Evolutionary conservation across 75 land plant genomes (phyloP), one percentile per base, ranked within the genome.

Genomic region (Pinus albicaulis): DNA sequence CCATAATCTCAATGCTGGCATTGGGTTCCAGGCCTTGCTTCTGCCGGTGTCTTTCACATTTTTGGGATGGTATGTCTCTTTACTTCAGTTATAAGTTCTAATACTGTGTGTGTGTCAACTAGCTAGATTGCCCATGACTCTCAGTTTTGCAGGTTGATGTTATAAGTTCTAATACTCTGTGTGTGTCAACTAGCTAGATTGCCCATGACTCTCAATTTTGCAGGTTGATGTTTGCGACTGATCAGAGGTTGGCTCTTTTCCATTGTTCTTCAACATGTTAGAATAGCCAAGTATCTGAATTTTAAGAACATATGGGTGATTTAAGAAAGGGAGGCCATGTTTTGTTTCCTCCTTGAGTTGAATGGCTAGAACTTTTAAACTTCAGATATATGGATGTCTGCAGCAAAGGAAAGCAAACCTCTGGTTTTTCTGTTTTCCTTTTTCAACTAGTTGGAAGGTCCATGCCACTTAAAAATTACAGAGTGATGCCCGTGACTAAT

Each of bases 21-120:
- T 96, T 68, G 99, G 99, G 1, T 92, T 88, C 53, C 99, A 96
- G 81, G 94, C 94, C 41, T 84, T 96, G 56, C 48, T 94, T 52
- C 77, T 96, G 60, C 99, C 99, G 12, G 82, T 96, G 44, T 94
- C 99, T 19, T 92, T 93, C 80, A 74, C 86, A 60, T 92, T 79
- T 77, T 94, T 96, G 23, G 99, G 99, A 65, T 96, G 99, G 99
- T 96, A 92, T 60, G 76, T 52, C 7, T 17, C 5, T 15, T 38
- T 28, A 19, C 14, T 59, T 24, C 11, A 16, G 7, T 59, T 19
- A 20, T 55, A 56, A 10, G 53, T 44, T 44, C 48, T 44, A 44
- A 44, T 44, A 44, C 48, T 44, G 48, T 44, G 48, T 10, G 75
- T 57, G 6, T 44, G 17, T 55, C 11, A 2, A 41, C 6, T 63